Percentiles rank a stretch among this genome's conserved stretches.
Conservation (phyloP, 2,329 filamentous ascomycete species). For the Neonectria faginata region DNA sequence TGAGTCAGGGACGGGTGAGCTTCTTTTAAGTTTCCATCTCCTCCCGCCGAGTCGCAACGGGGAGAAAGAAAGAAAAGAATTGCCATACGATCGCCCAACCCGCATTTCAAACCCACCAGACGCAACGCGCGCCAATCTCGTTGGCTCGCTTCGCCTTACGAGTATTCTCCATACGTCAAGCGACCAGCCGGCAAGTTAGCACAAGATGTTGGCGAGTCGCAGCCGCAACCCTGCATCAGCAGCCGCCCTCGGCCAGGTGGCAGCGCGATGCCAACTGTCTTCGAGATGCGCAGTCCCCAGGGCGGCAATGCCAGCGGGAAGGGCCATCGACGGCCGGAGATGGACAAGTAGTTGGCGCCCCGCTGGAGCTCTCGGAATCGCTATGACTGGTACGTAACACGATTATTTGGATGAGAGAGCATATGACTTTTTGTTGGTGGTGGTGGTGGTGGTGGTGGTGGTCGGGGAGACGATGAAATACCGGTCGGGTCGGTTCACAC, state of each 20-base stretch:
- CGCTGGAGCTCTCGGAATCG: slow-evolving; percentile 16
- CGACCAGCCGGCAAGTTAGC: slow-evolving; percentile 9
- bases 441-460: slow-evolving; percentile 14
- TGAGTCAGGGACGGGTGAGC: neutral
- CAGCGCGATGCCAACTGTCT: slow-evolving; percentile 32
- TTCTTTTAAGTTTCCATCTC: slow-evolving; percentile 3
- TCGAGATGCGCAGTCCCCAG: slow-evolving; percentile 15
- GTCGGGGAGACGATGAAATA: slow-evolving; percentile 7
- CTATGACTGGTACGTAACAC: slow-evolving; percentile 40
- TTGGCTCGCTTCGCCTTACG: slow-evolving; percentile 18
- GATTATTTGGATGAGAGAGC: neutral
- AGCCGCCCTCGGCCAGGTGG: slow-evolving; percentile 31
- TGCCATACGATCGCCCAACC: slow-evolving; percentile 10
- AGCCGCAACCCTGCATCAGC: slow-evolving; percentile 39
- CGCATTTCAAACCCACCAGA: neutral
- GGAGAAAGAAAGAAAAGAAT: neutral
- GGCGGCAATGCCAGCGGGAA: slow-evolving; percentile 21
- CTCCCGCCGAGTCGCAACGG: slow-evolving; percentile 10
- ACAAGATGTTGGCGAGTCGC: slow-evolving; percentile 38
- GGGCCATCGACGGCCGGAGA: slow-evolving; percentile 27
- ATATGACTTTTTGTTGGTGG: slow-evolving; percentile 1
- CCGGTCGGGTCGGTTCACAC: slow-evolving; percentile 23
- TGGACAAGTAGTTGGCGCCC: slow-evolving; percentile 36
- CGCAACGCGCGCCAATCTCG: slow-evolving; percentile 22
- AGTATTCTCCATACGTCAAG: neutral